Conservation (phyloP, 495 filamentous ascomycete species). For the Staphylotrichum tortipilum region DNA sequence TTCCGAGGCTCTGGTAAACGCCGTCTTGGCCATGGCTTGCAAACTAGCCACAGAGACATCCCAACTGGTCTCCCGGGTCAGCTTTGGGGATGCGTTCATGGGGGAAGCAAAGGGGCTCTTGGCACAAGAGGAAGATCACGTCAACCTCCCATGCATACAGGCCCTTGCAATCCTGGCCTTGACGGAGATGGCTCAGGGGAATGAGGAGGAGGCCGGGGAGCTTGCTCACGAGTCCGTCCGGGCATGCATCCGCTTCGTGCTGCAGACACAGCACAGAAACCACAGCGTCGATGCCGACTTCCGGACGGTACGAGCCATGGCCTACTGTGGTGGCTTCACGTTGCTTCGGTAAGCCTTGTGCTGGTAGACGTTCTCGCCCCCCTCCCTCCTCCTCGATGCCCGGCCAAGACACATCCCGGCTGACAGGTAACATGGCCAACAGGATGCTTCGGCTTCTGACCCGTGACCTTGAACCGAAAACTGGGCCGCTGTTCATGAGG, state of each 20-base stretch:
- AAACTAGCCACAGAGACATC: slow-evolving; percentile 10
- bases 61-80: slow-evolving; percentile 16
- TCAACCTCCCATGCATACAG: slow-evolving; percentile 19
- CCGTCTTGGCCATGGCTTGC: slow-evolving; percentile 19
- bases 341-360: slow-evolving; percentile 15
- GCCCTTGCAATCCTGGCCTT: slow-evolving; percentile 20
- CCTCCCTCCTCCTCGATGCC: background rate
- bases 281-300: slow-evolving; percentile 7
- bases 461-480: slow-evolving; percentile 19
- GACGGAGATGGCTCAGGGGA: slow-evolving; percentile 19
- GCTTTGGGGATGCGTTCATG: slow-evolving; percentile 22
- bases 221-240: slow-evolving; percentile 17
- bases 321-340: slow-evolving; percentile 20
- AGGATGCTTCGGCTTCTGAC: slow-evolving; percentile 20
- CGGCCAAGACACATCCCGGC: background rate
- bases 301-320: slow-evolving; percentile 12
- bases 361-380: background rate
- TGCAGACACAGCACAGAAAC: slow-evolving; percentile 5
- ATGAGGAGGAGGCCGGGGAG: slow-evolving; percentile 18
- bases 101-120: slow-evolving; percentile 21
- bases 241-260: slow-evolving; percentile 15
- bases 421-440: background rate
- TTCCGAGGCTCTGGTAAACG: slow-evolving; percentile 20
- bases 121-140: slow-evolving; percentile 5
- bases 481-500: slow-evolving; percentile 22